Conservation (phyloP, 2,329 filamentous ascomycete species). For the Pseudodiploospora longispora region DNA sequence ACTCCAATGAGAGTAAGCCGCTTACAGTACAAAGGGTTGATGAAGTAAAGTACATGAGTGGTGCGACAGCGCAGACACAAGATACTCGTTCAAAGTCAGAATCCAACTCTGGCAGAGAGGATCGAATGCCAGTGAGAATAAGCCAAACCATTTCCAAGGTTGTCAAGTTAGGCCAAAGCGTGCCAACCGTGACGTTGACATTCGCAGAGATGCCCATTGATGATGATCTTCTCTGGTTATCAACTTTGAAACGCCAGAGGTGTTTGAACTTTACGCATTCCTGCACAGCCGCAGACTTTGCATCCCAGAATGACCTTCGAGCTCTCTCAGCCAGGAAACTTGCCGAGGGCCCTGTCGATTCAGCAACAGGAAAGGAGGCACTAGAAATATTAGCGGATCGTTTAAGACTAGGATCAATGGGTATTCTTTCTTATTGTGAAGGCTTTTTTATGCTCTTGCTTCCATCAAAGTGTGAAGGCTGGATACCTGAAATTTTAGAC, state of each 20-base stretch:
- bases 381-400: conserved; percentile 24
- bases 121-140: no score
- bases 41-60: conserved; percentile 1
- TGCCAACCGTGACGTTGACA: conserved; percentile 3
- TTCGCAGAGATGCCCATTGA: conserved; percentile 12
- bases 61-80: not conserved
- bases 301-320: conserved; percentile 5
- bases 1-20: not conserved
- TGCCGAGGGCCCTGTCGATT: conserved; percentile 15
- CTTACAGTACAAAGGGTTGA: not conserved
- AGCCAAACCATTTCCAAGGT: conserved; percentile 3
- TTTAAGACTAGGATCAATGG: conserved; percentile 27
- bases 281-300: conserved; percentile 26
- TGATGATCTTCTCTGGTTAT: conserved; percentile 16
- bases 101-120: no score
- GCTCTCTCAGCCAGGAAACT: conserved; percentile 10
- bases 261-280: conserved; percentile 25
- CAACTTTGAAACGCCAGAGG: conserved; percentile 16
- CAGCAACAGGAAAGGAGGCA: conserved; percentile 3
- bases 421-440: conserved; percentile 23
- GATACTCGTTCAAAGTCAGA: not conserved
- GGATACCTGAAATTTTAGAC: conserved; percentile 17
- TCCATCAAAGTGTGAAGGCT: conserved; percentile 27
- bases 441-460: conserved; percentile 32
- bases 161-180: conserved; percentile 9